A percentile compares a stretch with the other conserved stretches of the same genome.
These are phyloP conservation scores for Phialocephala sp. DNA, from an alignment of 2,329 filamentous ascomycete species.

Conservation along the genomic window DNA sequence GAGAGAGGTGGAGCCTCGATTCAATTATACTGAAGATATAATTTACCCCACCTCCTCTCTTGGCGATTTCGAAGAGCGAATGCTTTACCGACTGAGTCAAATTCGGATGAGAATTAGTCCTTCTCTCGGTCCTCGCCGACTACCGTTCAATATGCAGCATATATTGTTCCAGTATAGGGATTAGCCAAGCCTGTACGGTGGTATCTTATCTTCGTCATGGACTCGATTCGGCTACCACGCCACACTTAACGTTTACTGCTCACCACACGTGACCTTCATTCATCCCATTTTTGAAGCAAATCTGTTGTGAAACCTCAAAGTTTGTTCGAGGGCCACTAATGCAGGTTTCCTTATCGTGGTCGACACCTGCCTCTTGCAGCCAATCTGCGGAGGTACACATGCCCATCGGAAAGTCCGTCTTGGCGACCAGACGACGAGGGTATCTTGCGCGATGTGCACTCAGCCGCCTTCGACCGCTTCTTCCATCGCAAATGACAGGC, in stretches of 20 bases:
- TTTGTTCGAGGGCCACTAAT: not conserved
- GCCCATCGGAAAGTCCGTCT: not conserved
- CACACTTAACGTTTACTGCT: not conserved
- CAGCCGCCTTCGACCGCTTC: not conserved
- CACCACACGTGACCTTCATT: not conserved
- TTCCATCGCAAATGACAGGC: not conserved
- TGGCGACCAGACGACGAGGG: not conserved
- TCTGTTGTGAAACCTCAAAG: not conserved
- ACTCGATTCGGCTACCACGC: not conserved
- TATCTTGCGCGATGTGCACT: slow-evolving; percentile 1
- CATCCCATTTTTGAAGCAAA: not conserved
- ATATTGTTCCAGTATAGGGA: not conserved
- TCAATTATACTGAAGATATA: slow-evolving; percentile 6
- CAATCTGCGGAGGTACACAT: slow-evolving; percentile 6
- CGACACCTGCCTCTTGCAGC: slow-evolving; percentile 11
- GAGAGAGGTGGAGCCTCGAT: not conserved
- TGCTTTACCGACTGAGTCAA: not conserved
- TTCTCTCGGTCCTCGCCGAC: slow-evolving; percentile 14
- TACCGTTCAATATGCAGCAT: slow-evolving; percentile 6
- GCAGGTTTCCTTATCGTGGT: slow-evolving; percentile 13
- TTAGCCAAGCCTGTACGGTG: not conserved
- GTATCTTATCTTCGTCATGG: slow-evolving; percentile 1
- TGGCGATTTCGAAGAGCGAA: not conserved
- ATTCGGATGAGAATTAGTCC: not conserved
- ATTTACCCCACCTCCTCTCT: not conserved